Conservation (phyloP, 352 stramenopile genomes). For the Sclerospora graminicola region DNA sequence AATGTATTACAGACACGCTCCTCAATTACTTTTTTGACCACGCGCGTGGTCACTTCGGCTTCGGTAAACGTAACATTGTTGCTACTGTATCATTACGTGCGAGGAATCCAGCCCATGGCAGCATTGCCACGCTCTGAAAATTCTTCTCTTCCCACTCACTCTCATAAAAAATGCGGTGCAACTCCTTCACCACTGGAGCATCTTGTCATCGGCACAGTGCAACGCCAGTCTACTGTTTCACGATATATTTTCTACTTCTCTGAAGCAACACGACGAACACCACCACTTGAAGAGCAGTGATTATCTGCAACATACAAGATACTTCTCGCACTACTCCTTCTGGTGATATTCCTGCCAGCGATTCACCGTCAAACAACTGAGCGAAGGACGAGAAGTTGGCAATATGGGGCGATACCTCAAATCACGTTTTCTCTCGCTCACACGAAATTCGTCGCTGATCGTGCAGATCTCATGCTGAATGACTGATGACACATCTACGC, state of each 20-base stretch:
- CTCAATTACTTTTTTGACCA: slow-evolving; percentile 70
- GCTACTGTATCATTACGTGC: slow-evolving; percentile 23
- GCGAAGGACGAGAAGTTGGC: slow-evolving; percentile 68
- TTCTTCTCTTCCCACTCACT: no score
- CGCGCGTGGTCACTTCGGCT: slow-evolving; percentile 28
- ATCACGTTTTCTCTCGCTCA: slow-evolving; percentile 50
- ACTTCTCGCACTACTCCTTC: slow-evolving; percentile 65
- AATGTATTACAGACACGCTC: slow-evolving; percentile 56
- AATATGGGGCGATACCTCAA: slow-evolving; percentile 74
- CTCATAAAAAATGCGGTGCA: no score
- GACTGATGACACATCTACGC: slow-evolving; percentile 54
- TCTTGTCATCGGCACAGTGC: slow-evolving; percentile 38
- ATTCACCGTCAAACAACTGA: slow-evolving; percentile 64
- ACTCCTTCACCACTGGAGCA: slow-evolving; percentile 34
- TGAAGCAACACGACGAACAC: slow-evolving; percentile 53
- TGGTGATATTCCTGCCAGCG: slow-evolving; percentile 44
- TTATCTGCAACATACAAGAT: slow-evolving; percentile 62
- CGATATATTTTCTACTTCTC: slow-evolving; percentile 54
- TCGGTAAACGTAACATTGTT: slow-evolving; percentile 43
- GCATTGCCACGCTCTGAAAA: no score
- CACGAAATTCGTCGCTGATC: slow-evolving; percentile 66
- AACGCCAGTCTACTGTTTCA: slow-evolving; percentile 30
- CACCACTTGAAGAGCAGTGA: slow-evolving; percentile 60
- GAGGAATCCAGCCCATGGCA: no score
- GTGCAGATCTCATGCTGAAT: slow-evolving; percentile 77